Percentiles rank a stretch among this genome's conserved stretches.
phyloP scores from a whole-genome alignment of 176 grass and related monocot genomes.

The Phoenix roebelenii region DNA sequence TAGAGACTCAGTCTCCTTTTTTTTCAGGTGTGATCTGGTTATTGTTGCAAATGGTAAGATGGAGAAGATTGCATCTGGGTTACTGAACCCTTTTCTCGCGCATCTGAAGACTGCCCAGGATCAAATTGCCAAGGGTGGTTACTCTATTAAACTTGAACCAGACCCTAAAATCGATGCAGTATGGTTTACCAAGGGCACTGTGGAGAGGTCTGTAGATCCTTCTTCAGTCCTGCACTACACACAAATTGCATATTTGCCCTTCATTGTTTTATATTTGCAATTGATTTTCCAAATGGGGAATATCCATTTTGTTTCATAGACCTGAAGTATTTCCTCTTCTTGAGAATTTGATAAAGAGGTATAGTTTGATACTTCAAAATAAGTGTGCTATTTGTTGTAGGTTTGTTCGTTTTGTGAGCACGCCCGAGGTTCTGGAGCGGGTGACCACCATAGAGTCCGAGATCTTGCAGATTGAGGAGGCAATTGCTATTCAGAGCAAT shows the following conservation, averaged over 20 bases:
- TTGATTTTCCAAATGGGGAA: not conserved
- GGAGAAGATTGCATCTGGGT: constrained; percentile 91
- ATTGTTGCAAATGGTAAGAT: constrained; percentile 62
- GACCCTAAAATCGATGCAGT: constrained; percentile 23
- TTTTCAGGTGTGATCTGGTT: constrained; percentile 90
- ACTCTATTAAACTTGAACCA: constrained; percentile 77
- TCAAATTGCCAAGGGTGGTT: constrained; percentile 84
- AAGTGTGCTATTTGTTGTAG: constrained; percentile 23
- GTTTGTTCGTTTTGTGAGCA: constrained; percentile 95
- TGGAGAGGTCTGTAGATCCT: constrained; percentile 49
- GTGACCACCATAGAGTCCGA: constrained; percentile 86
- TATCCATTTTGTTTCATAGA: too few relatives aligned
- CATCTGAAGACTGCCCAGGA: constrained; percentile 83
- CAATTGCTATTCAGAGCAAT: constrained; percentile 70
- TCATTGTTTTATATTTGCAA: too few relatives aligned
- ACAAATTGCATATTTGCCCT: too few relatives aligned
- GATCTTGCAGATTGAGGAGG: constrained; percentile 86
- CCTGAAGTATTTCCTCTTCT: too few relatives aligned
- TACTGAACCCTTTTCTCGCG: constrained; percentile 68
- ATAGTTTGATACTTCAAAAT: not conserved
- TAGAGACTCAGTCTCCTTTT: not conserved
- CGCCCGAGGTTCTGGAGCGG: constrained; percentile 86
- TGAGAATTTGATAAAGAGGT: too few relatives aligned
- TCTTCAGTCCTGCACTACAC: too few relatives aligned
- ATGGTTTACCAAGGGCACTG: constrained; percentile 78